Evolutionary conservation across 306 rosid species (phyloP).

Genomic region (Biancaea sappan): DNA sequence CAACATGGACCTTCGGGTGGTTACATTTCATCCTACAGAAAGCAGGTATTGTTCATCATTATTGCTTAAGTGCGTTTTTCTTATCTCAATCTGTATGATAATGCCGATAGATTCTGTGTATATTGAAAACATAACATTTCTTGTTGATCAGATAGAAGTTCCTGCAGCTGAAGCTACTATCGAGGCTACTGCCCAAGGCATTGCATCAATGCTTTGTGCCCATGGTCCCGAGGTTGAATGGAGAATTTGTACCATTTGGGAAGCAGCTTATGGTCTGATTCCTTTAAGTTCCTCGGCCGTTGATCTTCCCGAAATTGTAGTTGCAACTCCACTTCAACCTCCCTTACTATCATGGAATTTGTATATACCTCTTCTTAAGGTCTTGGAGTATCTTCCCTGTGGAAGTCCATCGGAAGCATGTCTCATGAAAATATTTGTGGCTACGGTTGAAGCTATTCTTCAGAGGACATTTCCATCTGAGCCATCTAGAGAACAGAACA

Average conservation of each 20-base stretch:
- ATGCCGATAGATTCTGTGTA: not conserved
- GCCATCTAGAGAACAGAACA: conserved; percentile 67
- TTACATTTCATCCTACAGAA: conserved; percentile 75
- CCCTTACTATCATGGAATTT: conserved; percentile 93
- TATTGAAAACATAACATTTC: conserved; percentile 17
- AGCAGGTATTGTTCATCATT: conserved; percentile 61
- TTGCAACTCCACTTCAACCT: conserved; percentile 89
- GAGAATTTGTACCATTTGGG: conserved; percentile 99
- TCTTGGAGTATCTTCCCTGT: conserved; percentile 95
- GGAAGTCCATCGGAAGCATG: conserved; percentile 99
- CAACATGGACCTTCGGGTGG: conserved; percentile 81
- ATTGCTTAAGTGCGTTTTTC: not conserved
- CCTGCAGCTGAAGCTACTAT: conserved; percentile 94
- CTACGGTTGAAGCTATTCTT: conserved; percentile 93
- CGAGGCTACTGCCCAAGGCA: conserved; percentile 99
- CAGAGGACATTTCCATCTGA: conserved; percentile 89
- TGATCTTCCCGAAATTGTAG: conserved; percentile 96
- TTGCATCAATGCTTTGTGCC: conserved; percentile 97
- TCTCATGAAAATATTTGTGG: conserved; percentile 96
- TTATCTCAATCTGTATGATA: not conserved
- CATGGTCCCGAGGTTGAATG: conserved; percentile 99
- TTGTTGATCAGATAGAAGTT: conserved; percentile 75
- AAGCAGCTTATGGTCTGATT: conserved; percentile 97
- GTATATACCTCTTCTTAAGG: conserved; percentile 94
- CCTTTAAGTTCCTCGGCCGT: conserved; percentile 93